Conservation (phyloP, 306 rosid genomes). For the Ormosia emarginata region DNA sequence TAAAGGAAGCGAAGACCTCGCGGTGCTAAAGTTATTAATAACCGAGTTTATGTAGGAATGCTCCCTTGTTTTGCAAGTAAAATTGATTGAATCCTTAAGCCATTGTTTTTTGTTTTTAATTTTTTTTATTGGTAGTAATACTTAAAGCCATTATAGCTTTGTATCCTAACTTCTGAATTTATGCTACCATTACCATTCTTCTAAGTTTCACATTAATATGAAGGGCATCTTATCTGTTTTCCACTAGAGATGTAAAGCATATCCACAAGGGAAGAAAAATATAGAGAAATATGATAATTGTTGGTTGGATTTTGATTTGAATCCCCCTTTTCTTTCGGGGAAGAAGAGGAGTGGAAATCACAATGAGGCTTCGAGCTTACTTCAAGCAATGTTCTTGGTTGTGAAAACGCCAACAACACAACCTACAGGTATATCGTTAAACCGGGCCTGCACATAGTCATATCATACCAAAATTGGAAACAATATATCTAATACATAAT, state of each 20-base stretch:
- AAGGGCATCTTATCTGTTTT: not conserved
- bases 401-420: conserved; percentile 43
- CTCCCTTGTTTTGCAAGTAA: conserved; percentile 26
- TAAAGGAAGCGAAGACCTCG: conserved; percentile 19
- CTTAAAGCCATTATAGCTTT: not conserved
- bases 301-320: not conserved
- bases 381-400: conserved; percentile 48
- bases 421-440: conserved; percentile 16
- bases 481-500: not conserved
- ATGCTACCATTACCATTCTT: not conserved
- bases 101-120: not conserved
- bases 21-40: not conserved
- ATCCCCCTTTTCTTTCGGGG: not conserved
- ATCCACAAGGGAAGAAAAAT: not conserved
- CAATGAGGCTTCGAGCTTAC: conserved; percentile 38
- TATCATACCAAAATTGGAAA: conserved; percentile 7
- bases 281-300: not conserved
- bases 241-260: not conserved
- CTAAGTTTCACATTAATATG: not conserved
- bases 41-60: not conserved
- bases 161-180: not conserved
- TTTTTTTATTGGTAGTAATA: not conserved
- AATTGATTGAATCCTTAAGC: not conserved
- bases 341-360: not conserved
- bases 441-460: conserved; percentile 9